Evolutionary conservation across 208 protist species (phyloP).

Genomic region (Acanthamoeba sp.): DNA sequence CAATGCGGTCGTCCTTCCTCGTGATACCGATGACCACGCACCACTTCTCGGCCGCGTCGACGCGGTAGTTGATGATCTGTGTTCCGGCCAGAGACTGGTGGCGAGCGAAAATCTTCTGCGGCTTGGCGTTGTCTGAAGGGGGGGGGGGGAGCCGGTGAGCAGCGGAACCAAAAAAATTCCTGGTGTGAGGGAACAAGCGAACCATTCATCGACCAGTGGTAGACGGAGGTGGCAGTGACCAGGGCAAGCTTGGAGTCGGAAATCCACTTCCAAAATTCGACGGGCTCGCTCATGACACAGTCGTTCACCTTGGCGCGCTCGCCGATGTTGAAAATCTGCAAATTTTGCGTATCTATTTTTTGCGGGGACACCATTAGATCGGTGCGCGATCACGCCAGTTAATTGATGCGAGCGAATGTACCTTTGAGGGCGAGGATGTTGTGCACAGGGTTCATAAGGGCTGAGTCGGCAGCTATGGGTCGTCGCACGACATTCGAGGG

Average conservation of each 20-base stretch:
- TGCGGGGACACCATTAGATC: neutral
- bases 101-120: slow-evolving; percentile 97
- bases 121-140: slow-evolving; percentile 91
- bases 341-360: slow-evolving; percentile 91
- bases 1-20: slow-evolving; percentile 89
- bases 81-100: slow-evolving; percentile 91
- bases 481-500: slow-evolving; percentile 93
- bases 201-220: slow-evolving; percentile 97
- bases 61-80: slow-evolving; percentile 98
- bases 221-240: slow-evolving; percentile 96
- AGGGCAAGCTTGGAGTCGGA: slow-evolving; percentile 95
- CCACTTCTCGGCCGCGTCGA: slow-evolving; percentile 96
- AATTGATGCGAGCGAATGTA: slow-evolving; percentile 26
- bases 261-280: slow-evolving; percentile 99
- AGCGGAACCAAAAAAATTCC: neutral
- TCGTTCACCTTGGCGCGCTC: slow-evolving; percentile 97
- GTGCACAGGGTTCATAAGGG: slow-evolving; percentile 98
- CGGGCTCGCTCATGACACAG: slow-evolving; percentile 93
- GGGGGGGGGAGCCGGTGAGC: neutral
- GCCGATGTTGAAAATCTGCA: slow-evolving; percentile 99
- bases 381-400: no score
- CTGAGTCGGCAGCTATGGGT: slow-evolving; percentile 97
- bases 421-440: slow-evolving; percentile 97
- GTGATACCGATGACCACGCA: slow-evolving; percentile 96
- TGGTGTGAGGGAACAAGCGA: neutral